Evolutionary conservation across 1,284 basidiomycete species (phyloP).

Genomic region (Ustilago xerochloae): DNA sequence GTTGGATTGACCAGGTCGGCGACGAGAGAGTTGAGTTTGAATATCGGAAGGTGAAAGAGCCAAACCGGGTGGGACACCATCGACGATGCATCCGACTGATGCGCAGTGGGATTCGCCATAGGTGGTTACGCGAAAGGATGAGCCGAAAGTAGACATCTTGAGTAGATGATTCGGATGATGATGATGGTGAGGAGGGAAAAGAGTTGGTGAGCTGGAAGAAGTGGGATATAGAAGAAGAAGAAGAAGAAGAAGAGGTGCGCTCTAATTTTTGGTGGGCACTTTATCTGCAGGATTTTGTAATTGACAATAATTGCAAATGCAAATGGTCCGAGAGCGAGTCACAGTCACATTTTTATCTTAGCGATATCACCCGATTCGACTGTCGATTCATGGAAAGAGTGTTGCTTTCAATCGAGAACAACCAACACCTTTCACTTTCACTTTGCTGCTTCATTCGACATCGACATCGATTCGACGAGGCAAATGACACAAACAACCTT

Average conservation of each 20-base stretch:
- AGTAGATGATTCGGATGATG: neutral
- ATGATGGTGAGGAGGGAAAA: neutral
- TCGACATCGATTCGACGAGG: too few species aligned
- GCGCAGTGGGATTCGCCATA: constrained; percentile 98
- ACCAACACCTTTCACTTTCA: neutral
- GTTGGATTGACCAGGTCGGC: constrained; percentile 94
- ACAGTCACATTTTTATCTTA: neutral
- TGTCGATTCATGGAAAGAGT: neutral
- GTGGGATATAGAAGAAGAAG: neutral
- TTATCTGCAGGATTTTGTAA: constrained; percentile 7
- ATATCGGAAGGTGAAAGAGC: constrained; percentile 84
- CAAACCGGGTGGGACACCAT: constrained; percentile 94
- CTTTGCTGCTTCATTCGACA: too few species aligned
- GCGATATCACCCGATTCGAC: neutral
- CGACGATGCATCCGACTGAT: constrained; percentile 96
- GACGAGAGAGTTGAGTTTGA: constrained; percentile 88
- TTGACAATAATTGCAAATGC: too few species aligned
- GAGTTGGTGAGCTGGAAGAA: neutral
- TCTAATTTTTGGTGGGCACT: neutral
- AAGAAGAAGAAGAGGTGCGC: neutral
- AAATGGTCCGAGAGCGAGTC: too few species aligned
- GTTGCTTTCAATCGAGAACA: neutral
- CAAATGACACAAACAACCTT: too few species aligned
- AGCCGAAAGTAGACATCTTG: constrained; percentile 91
- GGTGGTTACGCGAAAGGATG: constrained; percentile 90